phyloP scores from a whole-genome alignment of 202 grass and related monocot genomes.

The Panicum hallii region DNA sequence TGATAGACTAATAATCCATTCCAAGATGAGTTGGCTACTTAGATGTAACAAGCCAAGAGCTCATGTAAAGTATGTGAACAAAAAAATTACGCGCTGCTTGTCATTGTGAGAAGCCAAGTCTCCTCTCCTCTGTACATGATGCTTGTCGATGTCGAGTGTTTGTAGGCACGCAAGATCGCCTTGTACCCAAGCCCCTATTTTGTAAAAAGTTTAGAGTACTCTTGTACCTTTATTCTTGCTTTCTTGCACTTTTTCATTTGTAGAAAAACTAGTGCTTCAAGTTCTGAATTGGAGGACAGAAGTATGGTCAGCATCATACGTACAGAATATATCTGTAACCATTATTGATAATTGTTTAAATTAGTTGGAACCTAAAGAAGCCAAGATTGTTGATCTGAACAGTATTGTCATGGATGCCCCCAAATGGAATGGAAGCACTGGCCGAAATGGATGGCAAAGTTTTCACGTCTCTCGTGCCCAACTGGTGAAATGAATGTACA shows the following conservation, averaged over 20 bases:
- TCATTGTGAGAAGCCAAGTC: background rate
- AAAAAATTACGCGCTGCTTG: background rate
- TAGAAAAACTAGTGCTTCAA: slow-evolving; percentile 2
- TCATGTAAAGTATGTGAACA: background rate
- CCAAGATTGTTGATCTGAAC: slow-evolving; percentile 9
- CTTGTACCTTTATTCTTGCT: background rate
- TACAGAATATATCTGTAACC: background rate
- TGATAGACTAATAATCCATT: background rate
- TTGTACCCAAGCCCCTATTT: background rate
- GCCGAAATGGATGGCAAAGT: background rate
- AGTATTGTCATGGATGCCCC: slow-evolving; percentile 13
- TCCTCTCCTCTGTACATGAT: background rate
- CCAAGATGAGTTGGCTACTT: background rate
- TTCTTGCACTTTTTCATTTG: slow-evolving; percentile 1
- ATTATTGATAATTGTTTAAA: slow-evolving; percentile 7
- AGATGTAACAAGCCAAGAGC: background rate
- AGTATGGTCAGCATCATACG: background rate
- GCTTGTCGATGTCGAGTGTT: background rate
- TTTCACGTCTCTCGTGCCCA: background rate
- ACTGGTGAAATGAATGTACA: background rate
- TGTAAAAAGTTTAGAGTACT: background rate
- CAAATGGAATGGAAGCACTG: background rate
- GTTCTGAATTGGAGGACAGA: background rate
- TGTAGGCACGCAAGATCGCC: background rate
- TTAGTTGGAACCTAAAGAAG: slow-evolving; percentile 18